phyloP scores from a whole-genome alignment of 1,284 basidiomycete species.

The Cryptococcus depauperatus region DNA sequence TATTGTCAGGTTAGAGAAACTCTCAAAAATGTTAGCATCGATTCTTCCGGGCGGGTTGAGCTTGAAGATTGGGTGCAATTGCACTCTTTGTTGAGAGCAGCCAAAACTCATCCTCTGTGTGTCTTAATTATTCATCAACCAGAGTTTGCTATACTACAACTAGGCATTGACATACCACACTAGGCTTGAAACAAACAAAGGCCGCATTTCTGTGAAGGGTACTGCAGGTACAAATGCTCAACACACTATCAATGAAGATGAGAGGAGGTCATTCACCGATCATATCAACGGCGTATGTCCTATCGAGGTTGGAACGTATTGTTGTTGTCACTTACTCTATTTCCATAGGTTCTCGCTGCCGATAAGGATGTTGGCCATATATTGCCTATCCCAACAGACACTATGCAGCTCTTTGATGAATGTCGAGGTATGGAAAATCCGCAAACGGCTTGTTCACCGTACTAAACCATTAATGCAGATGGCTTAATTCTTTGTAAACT shows the following conservation, averaged over 20 bases:
- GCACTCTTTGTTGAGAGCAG: constrained; percentile 34
- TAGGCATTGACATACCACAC: no score
- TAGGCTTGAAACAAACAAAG: constrained; percentile 61
- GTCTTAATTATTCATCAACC: constrained; percentile 5
- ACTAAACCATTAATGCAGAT: no score
- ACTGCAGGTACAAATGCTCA: constrained; percentile 84
- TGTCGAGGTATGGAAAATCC: constrained; percentile 62
- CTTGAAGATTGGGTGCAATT: constrained; percentile 90
- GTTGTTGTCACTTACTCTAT: background rate
- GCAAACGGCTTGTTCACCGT: no score
- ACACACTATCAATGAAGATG: constrained; percentile 98
- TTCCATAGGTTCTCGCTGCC: constrained; percentile 69
- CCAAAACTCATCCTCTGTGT: constrained; percentile 37
- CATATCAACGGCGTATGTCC: constrained; percentile 80
- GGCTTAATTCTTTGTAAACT: constrained; percentile 95
- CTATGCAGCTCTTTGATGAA: constrained; percentile 98
- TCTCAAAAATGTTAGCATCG: constrained; percentile 87
- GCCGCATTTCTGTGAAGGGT: constrained; percentile 90
- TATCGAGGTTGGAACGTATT: background rate
- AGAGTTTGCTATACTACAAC: constrained; percentile 18
- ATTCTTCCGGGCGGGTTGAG: constrained; percentile 92
- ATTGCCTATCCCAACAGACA: constrained; percentile 90
- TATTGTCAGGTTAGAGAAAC: constrained; percentile 53
- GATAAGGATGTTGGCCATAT: constrained; percentile 76
- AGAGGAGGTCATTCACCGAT: constrained; percentile 88